Evolutionary conservation across 495 filamentous ascomycete genomes (phyloP).

Genomic region (Cercophora sp.): DNA sequence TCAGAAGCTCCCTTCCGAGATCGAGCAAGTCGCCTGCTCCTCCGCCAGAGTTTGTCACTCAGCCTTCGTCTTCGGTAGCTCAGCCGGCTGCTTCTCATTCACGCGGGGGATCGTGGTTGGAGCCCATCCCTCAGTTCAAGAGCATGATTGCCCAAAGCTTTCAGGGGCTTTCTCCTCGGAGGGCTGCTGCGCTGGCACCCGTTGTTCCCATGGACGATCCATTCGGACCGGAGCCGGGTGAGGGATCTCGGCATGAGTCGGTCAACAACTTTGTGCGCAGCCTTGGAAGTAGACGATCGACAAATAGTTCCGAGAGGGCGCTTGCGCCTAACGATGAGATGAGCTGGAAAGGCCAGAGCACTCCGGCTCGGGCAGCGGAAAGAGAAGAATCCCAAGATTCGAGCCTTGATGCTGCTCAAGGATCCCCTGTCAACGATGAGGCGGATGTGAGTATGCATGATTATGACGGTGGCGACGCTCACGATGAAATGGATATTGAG

Average conservation of each 20-base stretch:
- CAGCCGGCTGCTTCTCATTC: neutral
- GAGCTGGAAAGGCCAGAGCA: too few relatives aligned
- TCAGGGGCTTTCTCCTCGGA: constrained; percentile 23
- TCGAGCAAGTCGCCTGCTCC: constrained; percentile 28
- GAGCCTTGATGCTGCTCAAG: constrained; percentile 3
- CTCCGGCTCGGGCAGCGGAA: too few relatives aligned
- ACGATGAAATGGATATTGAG: neutral
- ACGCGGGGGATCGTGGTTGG: constrained; percentile 22
- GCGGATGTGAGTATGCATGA: neutral
- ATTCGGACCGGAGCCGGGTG: constrained; percentile 27
- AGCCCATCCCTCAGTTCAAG: constrained; percentile 22
- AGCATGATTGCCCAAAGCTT: constrained; percentile 26
- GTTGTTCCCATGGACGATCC: constrained; percentile 32
- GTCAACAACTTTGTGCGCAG: constrained; percentile 21
- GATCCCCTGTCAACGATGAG: constrained; percentile 8
- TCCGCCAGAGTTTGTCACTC: constrained; percentile 1
- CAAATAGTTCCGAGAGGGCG: too few relatives aligned
- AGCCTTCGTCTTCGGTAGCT: neutral
- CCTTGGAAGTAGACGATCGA: neutral
- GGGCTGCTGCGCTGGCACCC: constrained; percentile 2
- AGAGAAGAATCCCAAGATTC: too few relatives aligned
- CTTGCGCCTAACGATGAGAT: too few relatives aligned
- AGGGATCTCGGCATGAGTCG: constrained; percentile 15
- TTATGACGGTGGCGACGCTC: neutral
- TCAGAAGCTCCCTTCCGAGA: constrained; percentile 39